Evolutionary conservation across 805 yeast species (phyloP), one percentile per base, ranked within the genome.

Genomic region (Groenewaldozyma salmanticensis): DNA sequence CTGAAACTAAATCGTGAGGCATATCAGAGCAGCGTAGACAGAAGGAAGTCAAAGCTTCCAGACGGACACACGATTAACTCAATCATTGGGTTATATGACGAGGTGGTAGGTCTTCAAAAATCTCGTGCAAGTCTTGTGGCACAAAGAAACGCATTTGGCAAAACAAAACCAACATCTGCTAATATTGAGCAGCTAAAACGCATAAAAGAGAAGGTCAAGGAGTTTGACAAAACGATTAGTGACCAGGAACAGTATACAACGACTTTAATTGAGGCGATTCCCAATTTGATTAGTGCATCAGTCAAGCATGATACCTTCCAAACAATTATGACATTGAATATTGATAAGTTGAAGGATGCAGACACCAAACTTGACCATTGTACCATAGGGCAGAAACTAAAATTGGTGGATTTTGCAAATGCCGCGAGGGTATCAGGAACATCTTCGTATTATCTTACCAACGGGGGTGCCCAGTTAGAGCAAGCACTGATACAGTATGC

Each of bases 401-500:
- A 77, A 0, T 60, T 90, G 20, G 61, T 86, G 20, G 92, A 92
- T 44, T 72, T 92, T 39, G 64, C 66, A 15, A 66, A 74, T 0
- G 96, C 95, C 0, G 66, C 96, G 0, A 67, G 71, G 24, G 74
- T 85, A 1, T 73, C 92, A 4, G 66, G 66, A 2, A 61, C 68
- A 1, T 84, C 95, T 2, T 87, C 94, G 81, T 88, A 87, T 57
- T 92, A 84, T 53, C 62, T 92, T 4, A 45, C 80, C 1, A 84
- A 85, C 16, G 94, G 81, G 47, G 96, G 92, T 16, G 96, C 96
- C 0, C 64, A 79, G 27, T 61, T 92, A 37, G 98, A 92, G 55
- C 94, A 82, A 55, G 98, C 98, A 0, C 66, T 92, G 33, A 74
- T 87, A 1, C 90, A 84, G 49, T 87, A 79, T 57, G 81, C 94